phyloP scores from a whole-genome alignment of 2,329 filamentous ascomycete genomes.

The Furcasterigmium furcatum region DNA sequence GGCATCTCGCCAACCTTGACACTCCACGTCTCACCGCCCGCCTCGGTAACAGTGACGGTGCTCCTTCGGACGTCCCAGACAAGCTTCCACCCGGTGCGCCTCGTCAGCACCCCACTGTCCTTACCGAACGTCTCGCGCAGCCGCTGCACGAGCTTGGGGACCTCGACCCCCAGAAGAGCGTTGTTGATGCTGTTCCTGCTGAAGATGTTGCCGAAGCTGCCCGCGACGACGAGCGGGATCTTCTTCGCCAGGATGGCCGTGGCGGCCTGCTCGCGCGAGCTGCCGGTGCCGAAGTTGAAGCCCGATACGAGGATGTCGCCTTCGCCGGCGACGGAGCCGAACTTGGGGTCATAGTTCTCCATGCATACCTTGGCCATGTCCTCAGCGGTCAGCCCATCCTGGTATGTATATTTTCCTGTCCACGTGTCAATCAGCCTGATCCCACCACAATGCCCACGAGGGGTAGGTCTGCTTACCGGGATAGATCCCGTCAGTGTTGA shows the following conservation, averaged over 20 bases:
- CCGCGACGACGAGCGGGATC: slow-evolving; percentile 76
- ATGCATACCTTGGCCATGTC: slow-evolving; percentile 90
- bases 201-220: slow-evolving; percentile 84
- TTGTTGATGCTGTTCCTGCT: slow-evolving; percentile 77
- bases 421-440: too few relatives aligned
- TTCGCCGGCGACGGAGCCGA: slow-evolving; percentile 58
- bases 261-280: slow-evolving; percentile 80
- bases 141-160: slow-evolving; percentile 63
- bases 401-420: slow-evolving; percentile 95
- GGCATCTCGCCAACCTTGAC: slow-evolving; percentile 82
- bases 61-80: slow-evolving; percentile 76
- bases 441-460: too few relatives aligned
- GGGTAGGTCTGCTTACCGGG: too few relatives aligned
- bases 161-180: slow-evolving; percentile 68
- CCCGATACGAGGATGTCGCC: slow-evolving; percentile 82
- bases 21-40: slow-evolving; percentile 63
- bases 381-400: slow-evolving; percentile 72
- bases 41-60: slow-evolving; percentile 69
- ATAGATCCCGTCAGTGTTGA: slow-evolving; percentile 93
- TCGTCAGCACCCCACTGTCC: slow-evolving; percentile 54
- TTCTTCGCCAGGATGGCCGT: slow-evolving; percentile 80
- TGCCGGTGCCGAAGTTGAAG: slow-evolving; percentile 86
- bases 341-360: slow-evolving; percentile 84
- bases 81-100: slow-evolving; percentile 79
- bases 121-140: slow-evolving; percentile 58